Conservation (phyloP, 106 monocot genomes). For the Apostasia shenzhenica region DNA sequence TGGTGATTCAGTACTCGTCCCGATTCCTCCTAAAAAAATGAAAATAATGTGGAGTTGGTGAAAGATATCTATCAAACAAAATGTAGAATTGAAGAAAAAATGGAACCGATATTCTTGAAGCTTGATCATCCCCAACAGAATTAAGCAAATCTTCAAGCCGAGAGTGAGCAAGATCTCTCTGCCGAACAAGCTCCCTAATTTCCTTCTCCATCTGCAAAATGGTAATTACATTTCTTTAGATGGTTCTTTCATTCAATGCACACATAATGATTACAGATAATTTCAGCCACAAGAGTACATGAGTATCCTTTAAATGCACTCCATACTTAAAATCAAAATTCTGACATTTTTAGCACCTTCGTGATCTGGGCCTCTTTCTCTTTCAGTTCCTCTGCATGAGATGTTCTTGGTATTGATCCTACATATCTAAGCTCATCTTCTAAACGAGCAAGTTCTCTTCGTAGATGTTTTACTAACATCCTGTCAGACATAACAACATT, state of each 20-base stretch:
- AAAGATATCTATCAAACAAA: background rate
- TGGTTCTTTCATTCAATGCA: too few species aligned
- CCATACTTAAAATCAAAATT: too few species aligned
- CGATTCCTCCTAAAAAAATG: background rate
- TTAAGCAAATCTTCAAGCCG: constrained; percentile 68
- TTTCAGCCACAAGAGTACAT: too few species aligned
- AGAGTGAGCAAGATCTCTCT: constrained; percentile 81
- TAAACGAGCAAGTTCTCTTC: constrained; percentile 70
- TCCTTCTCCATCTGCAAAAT: constrained; percentile 77
- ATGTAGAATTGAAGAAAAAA: background rate
- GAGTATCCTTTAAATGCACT: too few species aligned
- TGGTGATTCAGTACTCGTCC: background rate
- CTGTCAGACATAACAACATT: constrained; percentile 94
- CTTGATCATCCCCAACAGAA: constrained; percentile 36
- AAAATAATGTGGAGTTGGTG: background rate
- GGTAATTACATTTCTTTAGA: background rate
- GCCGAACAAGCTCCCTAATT: constrained; percentile 67
- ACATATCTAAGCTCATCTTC: constrained; percentile 68
- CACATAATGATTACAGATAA: too few species aligned
- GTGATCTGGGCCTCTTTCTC: constrained; percentile 75
- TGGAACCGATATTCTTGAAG: constrained; percentile 50
- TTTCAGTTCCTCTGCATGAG: constrained; percentile 38
- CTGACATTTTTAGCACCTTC: constrained; percentile 34
- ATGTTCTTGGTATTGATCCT: constrained; percentile 11
- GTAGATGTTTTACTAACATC: constrained; percentile 74